Conservation (phyloP, 2,329 filamentous ascomycete genomes). For the Sporothrix brunneoviolacea region DNA sequence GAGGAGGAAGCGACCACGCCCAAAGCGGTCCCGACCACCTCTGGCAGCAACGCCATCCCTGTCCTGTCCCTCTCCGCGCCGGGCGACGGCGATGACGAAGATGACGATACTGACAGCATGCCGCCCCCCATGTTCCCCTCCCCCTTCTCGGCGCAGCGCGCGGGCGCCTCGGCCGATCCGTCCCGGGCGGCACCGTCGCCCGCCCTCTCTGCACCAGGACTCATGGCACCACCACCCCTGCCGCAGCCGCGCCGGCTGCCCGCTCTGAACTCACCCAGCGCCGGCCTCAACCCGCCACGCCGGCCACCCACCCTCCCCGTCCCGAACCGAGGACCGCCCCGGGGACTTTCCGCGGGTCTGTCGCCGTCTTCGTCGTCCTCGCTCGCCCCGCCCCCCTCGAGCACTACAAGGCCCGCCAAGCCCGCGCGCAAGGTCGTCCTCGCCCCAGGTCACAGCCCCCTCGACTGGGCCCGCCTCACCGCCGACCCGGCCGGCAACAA, state of each 20-base stretch:
- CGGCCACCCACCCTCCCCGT: slow-evolving; percentile 12
- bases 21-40: slow-evolving; percentile 34
- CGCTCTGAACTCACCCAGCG: too few species aligned
- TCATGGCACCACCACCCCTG: slow-evolving; percentile 27
- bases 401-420: slow-evolving; percentile 45
- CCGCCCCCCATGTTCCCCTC: slow-evolving; percentile 42
- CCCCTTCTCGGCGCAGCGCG: slow-evolving; percentile 45
- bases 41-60: slow-evolving; percentile 31
- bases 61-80: slow-evolving; percentile 38
- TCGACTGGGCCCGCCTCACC: slow-evolving; percentile 87
- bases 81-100: neutral
- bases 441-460: slow-evolving; percentile 83
- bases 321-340: slow-evolving; percentile 17
- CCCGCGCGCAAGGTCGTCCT: slow-evolving; percentile 65
- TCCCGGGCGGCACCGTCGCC: slow-evolving; percentile 8
- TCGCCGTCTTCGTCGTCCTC: slow-evolving; percentile 20
- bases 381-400: slow-evolving; percentile 47
- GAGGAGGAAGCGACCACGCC: slow-evolving; percentile 33
- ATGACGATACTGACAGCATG: slow-evolving; percentile 24
- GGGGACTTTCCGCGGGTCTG: slow-evolving; percentile 21
- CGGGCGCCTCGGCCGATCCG: slow-evolving; percentile 23
- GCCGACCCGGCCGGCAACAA: slow-evolving; percentile 57
- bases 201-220: slow-evolving; percentile 7
- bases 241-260: slow-evolving; percentile 5
- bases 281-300: slow-evolving; percentile 6